Conservation (phyloP, 495 filamentous ascomycete genomes). For the Acidiella bohemica region DNA sequence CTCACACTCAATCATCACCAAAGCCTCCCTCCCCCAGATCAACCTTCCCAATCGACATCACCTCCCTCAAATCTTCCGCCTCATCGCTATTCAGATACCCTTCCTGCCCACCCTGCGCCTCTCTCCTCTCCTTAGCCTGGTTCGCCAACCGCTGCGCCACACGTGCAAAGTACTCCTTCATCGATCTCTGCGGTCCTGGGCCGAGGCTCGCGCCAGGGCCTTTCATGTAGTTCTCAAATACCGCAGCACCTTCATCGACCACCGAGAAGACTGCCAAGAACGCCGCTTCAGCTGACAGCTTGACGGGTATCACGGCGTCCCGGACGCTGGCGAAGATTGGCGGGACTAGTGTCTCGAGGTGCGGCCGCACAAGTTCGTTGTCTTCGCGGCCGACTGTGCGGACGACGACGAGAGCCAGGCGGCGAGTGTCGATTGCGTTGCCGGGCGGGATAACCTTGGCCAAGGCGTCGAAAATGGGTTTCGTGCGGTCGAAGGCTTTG, state of each 20-base stretch:
- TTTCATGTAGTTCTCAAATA: conserved; percentile 85
- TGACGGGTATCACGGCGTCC: conserved; percentile 89
- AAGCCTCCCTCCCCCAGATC: conserved; percentile 62
- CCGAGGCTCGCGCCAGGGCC: conserved; percentile 46
- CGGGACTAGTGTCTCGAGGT: conserved; percentile 62
- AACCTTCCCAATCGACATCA: conserved; percentile 88
- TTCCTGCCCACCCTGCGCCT: conserved; percentile 80
- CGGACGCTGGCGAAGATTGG: conserved; percentile 83
- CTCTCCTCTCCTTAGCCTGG: conserved; percentile 74
- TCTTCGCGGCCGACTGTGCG: conserved; percentile 69
- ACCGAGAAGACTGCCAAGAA: conserved; percentile 92
- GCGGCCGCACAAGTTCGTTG: conserved; percentile 61
- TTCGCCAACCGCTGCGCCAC: conserved; percentile 66
- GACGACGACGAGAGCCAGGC: conserved; percentile 76
- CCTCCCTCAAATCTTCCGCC: conserved; percentile 81
- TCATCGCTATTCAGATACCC: conserved; percentile 77
- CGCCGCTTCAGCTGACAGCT: conserved; percentile 85
- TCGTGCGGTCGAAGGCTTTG: conserved; percentile 56
- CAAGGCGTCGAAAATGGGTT: conserved; percentile 64
- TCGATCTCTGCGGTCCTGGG: conserved; percentile 65
- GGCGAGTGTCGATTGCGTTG: conserved; percentile 63
- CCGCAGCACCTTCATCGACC: conserved; percentile 66
- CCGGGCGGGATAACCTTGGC: conserved; percentile 62
- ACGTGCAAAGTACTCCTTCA: conserved; percentile 95
- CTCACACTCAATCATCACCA: conserved; percentile 10